Conservation (phyloP, 257 asterid species). For the Verbena officinalis region DNA sequence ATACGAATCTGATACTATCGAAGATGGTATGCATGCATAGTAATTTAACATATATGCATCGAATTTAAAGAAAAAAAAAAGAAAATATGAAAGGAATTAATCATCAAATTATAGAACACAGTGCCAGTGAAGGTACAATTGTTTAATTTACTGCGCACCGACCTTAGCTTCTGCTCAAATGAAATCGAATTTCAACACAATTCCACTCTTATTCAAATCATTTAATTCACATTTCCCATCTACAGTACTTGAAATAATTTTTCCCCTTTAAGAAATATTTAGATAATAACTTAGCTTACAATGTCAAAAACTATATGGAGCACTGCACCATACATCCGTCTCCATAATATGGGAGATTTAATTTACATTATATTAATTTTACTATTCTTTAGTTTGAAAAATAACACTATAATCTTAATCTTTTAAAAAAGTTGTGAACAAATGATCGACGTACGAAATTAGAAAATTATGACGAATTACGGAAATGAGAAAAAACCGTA, state of each 20-base stretch:
- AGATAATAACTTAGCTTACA: slow-evolving; percentile 20
- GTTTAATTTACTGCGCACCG: slow-evolving; percentile 45
- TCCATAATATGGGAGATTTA: too few species aligned
- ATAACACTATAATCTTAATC: too few species aligned
- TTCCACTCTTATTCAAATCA: slow-evolving; percentile 38
- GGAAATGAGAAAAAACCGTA: too few species aligned
- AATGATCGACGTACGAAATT: too few species aligned
- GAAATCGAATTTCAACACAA: slow-evolving; percentile 40
- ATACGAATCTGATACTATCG: background rate
- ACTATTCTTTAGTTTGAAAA: too few species aligned
- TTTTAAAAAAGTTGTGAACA: too few species aligned
- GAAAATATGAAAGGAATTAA: slow-evolving; percentile 14
- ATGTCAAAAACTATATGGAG: slow-evolving; percentile 25
- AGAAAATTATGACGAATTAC: too few species aligned
- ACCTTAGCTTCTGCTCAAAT: slow-evolving; percentile 35
- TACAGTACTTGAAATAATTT: slow-evolving; percentile 6
- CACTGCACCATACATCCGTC: too few species aligned
- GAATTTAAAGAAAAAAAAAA: background rate
- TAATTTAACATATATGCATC: too few species aligned
- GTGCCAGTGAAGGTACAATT: slow-evolving; percentile 10
- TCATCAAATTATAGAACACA: slow-evolving; percentile 1
- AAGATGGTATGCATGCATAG: too few species aligned
- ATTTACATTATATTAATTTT: too few species aligned
- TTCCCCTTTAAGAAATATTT: slow-evolving; percentile 23
- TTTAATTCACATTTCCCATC: slow-evolving; percentile 41